A percentile compares a stretch with the other conserved stretches of the same genome.
Evolutionary conservation across 208 protist species (phyloP).

Genomic region (Jaenimonas drosophilae): DNA sequence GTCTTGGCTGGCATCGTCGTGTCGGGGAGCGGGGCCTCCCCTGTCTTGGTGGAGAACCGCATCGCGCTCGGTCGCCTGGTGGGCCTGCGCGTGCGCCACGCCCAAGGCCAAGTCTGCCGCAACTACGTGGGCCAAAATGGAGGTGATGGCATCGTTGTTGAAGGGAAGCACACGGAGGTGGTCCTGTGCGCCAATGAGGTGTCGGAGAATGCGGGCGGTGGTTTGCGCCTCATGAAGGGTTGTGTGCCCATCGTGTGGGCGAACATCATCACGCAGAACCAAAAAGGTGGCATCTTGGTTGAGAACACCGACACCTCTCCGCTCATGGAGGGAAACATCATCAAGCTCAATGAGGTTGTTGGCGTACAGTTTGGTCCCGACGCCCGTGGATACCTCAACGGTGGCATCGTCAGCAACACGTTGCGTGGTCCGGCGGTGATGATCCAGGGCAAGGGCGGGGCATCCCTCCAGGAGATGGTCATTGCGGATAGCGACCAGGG

Average conservation of each 20-base stretch:
- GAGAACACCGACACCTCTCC: conserved; percentile 7
- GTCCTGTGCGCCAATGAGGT: conserved; percentile 12
- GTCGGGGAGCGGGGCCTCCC: conserved; percentile 1
- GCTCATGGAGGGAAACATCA: conserved; percentile 8
- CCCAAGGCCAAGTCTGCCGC: conserved; percentile 5
- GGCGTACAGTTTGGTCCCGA: conserved; percentile 9
- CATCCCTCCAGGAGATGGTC: conserved; percentile 8
- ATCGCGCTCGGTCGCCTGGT: conserved; percentile 4
- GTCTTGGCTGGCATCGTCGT: conserved; percentile 7
- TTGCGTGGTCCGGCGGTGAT: conserved; percentile 10
- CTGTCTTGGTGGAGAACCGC: conserved; percentile 10
- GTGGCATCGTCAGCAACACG: conserved; percentile 11
- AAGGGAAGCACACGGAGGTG: conserved; percentile 4
- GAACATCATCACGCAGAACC: conserved; percentile 11
- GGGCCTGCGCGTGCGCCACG: conserved; percentile 6
- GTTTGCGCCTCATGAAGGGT: conserved; percentile 1
- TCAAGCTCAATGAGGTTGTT: conserved; percentile 13
- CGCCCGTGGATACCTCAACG: conserved; percentile 6
- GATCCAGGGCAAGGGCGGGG: conserved; percentile 7
- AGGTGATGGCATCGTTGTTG: conserved; percentile 11
- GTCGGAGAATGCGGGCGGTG: conserved; percentile 9
- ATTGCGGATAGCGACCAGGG: conserved; percentile 8
- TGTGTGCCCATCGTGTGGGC: conserved; percentile 3
- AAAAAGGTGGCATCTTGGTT: conserved; percentile 6
- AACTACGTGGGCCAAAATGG: conserved; percentile 16